Percentiles rank a stretch among this genome's conserved stretches.
Conservation (phyloP, 2,329 filamentous ascomycete genomes). For the Fusarium mangiferae region DNA sequence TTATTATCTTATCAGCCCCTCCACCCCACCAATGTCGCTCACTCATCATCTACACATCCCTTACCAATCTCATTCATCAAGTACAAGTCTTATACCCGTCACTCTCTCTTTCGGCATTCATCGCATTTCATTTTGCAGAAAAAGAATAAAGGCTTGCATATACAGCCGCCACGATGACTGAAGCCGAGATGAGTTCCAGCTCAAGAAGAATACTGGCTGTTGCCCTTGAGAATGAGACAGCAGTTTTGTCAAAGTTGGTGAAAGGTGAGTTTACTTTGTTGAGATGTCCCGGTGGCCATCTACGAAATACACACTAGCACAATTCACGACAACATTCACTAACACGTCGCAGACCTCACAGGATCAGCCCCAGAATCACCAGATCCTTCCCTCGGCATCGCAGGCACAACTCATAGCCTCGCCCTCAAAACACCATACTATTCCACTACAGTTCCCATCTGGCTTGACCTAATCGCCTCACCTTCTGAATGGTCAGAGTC, state of each 20-base stretch:
- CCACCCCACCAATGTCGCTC: conserved; percentile 19
- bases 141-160: too few relatives aligned
- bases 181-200: conserved; percentile 32
- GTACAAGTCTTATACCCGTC: neutral
- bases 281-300: neutral
- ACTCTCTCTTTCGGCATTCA: neutral
- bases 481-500: conserved; percentile 65
- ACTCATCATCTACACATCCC: conserved; percentile 32
- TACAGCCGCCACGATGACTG: conserved; percentile 22
- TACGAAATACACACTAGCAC: neutral
- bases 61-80: conserved; percentile 31
- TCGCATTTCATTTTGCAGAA: too few relatives aligned
- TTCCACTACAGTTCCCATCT: conserved; percentile 68
- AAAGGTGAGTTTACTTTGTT: conserved; percentile 56
- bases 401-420: conserved; percentile 69
- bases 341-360: conserved; percentile 59
- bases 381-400: conserved; percentile 56
- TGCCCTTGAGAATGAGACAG: conserved; percentile 57
- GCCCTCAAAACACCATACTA: conserved; percentile 70
- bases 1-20: conserved; percentile 32
- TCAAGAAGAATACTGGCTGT: conserved; percentile 67
- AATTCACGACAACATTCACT: neutral
- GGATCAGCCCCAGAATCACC: conserved; percentile 54
- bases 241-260: conserved; percentile 61
- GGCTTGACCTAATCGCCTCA: conserved; percentile 70